These are phyloP conservation scores for Canna indica DNA, from an alignment of 176 grass and related monocot genomes.

Conservation along the genomic window DNA sequence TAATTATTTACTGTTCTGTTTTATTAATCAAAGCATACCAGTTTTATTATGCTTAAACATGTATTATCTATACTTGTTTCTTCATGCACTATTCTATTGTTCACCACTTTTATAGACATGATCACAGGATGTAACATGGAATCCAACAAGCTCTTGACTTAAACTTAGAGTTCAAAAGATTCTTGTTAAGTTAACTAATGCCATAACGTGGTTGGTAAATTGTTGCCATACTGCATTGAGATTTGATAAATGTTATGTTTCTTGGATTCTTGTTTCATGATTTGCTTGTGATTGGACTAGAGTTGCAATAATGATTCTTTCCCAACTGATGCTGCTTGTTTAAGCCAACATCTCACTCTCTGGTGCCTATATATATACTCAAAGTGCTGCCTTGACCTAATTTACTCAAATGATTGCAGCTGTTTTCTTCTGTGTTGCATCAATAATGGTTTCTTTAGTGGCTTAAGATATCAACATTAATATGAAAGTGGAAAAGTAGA, in stretches of 20 bases:
- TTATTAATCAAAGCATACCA: too few species aligned
- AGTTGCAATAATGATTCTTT: background rate
- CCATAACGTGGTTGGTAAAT: too few species aligned
- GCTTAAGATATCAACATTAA: background rate
- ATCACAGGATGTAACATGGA: background rate
- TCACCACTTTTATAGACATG: background rate
- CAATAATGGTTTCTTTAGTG: too few species aligned
- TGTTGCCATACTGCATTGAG: too few species aligned
- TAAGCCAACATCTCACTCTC: too few species aligned
- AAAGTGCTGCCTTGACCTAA: background rate
- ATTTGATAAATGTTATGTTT: background rate
- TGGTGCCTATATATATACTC: background rate
- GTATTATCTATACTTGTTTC: background rate
- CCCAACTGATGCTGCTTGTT: too few species aligned
- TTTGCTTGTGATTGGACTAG: background rate
- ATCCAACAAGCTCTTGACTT: background rate
- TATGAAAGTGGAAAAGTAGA: background rate
- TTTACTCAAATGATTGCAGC: background rate
- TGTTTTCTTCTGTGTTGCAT: background rate
- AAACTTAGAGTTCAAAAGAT: too few species aligned
- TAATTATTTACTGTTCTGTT: too few species aligned
- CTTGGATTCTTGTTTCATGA: background rate
- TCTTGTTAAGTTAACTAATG: too few species aligned
- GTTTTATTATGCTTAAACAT: background rate
- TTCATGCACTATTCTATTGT: background rate